Percentiles rank a stretch among this genome's conserved stretches.
Evolutionary conservation across 257 asterid species (phyloP).

Genomic region (Thymus mandschuricus): DNA sequence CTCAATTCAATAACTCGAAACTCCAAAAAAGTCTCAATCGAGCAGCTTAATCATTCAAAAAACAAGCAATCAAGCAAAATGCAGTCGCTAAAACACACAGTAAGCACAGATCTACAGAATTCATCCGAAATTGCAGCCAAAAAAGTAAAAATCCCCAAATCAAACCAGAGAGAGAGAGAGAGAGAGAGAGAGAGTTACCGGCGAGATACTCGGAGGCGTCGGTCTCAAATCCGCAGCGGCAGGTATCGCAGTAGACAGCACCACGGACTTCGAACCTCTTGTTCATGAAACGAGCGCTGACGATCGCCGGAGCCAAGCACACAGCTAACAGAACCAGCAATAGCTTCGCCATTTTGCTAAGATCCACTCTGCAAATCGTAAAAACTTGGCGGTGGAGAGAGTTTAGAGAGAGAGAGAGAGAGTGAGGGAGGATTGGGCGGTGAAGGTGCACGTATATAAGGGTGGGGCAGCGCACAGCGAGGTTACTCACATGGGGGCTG

Average conservation of each 20-base stretch:
- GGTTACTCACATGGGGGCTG: constrained; percentile 34
- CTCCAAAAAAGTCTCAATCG: no score
- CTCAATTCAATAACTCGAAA: neutral
- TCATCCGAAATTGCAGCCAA: neutral
- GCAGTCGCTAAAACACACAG: neutral
- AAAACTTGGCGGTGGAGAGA: constrained; percentile 7
- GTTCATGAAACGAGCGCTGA: constrained; percentile 34
- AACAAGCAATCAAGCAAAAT: neutral
- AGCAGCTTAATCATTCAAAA: neutral
- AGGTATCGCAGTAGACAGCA: constrained; percentile 60
- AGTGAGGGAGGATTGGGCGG: neutral
- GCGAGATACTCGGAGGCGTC: constrained; percentile 44
- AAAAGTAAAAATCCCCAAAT: no score
- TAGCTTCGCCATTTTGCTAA: constrained; percentile 46
- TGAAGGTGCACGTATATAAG: constrained; percentile 16
- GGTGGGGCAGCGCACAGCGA: constrained; percentile 21
- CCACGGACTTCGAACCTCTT: constrained; percentile 53
- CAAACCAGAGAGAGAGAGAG: neutral
- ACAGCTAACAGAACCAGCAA: constrained; percentile 47
- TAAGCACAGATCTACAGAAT: constrained; percentile 14
- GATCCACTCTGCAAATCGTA: constrained; percentile 12
- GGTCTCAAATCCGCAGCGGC: constrained; percentile 78
- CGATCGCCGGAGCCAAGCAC: constrained; percentile 53
- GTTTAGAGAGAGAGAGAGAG: neutral
- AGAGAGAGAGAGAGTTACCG: constrained; percentile 38